These are phyloP conservation scores for Yamadazyma atmosphaerica DNA, from an alignment of 1,139 yeast genomes.

Conservation along the genomic window DNA sequence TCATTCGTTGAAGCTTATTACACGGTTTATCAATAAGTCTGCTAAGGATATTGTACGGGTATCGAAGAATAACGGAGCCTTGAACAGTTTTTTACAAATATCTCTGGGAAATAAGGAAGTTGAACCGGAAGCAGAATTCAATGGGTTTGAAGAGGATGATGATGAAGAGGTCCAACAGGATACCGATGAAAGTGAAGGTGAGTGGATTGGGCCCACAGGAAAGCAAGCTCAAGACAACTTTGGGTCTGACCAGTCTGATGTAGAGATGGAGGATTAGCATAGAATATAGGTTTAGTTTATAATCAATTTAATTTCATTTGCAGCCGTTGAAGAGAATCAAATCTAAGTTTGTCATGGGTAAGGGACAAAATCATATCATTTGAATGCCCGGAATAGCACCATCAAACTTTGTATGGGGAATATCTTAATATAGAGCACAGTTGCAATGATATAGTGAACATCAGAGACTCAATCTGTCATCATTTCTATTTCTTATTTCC, in stretches of 20 bases:
- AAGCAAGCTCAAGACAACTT: constrained; percentile 11
- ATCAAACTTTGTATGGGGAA: too few species aligned
- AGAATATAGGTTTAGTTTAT: too few species aligned
- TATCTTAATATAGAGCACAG: too few species aligned
- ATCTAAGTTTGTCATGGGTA: background rate
- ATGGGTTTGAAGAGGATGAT: constrained; percentile 17
- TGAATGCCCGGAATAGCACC: too few species aligned
- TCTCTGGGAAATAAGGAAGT: constrained; percentile 21
- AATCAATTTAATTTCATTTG: background rate
- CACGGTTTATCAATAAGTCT: constrained; percentile 69
- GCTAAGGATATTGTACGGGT: constrained; percentile 71
- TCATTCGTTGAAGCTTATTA: constrained; percentile 68
- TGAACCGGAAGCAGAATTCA: constrained; percentile 18
- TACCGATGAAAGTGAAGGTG: constrained; percentile 19
- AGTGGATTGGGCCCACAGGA: constrained; percentile 20
- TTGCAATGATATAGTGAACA: too few species aligned
- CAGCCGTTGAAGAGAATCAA: background rate
- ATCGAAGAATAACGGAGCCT: constrained; percentile 56
- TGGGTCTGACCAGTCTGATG: constrained; percentile 1
- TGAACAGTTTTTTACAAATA: constrained; percentile 41
- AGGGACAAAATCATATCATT: too few species aligned
- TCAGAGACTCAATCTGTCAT: too few species aligned
- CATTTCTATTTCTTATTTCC: too few species aligned
- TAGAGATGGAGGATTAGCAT: constrained; percentile 10
- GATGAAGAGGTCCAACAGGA: constrained; percentile 19